Evolutionary conservation across 2,329 filamentous ascomycete species (phyloP), one percentile per base, ranked within the genome.

Genomic region (Gremmenia infestans): DNA sequence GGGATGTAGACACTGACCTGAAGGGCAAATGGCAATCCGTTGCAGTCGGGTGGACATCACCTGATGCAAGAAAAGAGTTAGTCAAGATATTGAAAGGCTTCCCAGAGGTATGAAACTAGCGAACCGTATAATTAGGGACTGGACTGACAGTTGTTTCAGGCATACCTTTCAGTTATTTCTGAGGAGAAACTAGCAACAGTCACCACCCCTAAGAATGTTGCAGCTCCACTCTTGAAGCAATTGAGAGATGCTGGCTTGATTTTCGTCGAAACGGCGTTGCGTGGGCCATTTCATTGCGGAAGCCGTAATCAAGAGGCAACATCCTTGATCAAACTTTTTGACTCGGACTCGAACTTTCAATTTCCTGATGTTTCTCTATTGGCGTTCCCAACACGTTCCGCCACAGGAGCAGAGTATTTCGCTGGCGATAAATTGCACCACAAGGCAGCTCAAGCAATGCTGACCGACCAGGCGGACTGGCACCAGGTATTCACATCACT

Each of bases 401-500:
- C 63, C 40, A 49, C 57, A 15, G 54, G 56, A 11, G 62, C 61
- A 25, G 53, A 63, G 15, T 51, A 56, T 23, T 45, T 69, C 35
- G 60, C 40, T 5, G 42, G 57, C 2, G 68, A 63, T 0, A 58
- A 55, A 25, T 63, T 73, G 7, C 68, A 72, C 54, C 45, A 62
- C 5, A 53, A 65, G 25, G 73, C 68, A 0, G 57, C 73, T 17
- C 64, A 61, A 2, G 61, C 65, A 2, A 73, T 75, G 22, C 61
- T 75, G 2, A 50, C 69, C 1, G 60, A 73, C 15, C 70, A 67
- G 32, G 63, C 66, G 1, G 50, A 70, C 4, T 77, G 74, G 74
- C 63, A 63, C 51, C 48, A 67, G 17, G 68, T 69, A 0, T 70
- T 74, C 35, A 52, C 63, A 4, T 52, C 63, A 3, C 50, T 59